Conservation (phyloP, 1,284 basidiomycete species). For the Melampsora larici-populina region DNA sequence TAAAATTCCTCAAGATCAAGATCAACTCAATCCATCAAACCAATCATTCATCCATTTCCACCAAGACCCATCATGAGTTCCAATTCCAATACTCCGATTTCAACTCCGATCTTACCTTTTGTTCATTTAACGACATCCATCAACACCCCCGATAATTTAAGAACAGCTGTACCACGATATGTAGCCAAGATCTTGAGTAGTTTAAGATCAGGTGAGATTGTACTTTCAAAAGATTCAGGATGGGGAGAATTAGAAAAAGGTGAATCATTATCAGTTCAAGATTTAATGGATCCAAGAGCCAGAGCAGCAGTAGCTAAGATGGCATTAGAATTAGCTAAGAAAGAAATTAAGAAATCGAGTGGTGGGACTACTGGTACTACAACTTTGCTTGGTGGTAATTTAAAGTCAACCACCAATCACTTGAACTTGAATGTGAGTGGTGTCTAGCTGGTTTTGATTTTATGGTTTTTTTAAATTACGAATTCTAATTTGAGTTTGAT, state of each 20-base stretch:
- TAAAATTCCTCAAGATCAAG: too few relatives aligned
- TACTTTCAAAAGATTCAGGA: conserved; percentile 4
- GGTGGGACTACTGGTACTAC: too few relatives aligned
- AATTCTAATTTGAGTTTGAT: too few relatives aligned
- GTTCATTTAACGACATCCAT: background rate
- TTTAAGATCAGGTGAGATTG: background rate
- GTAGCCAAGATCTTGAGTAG: background rate
- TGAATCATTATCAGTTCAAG: background rate
- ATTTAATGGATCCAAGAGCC: conserved; percentile 4
- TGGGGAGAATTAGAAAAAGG: background rate
- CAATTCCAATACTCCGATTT: background rate
- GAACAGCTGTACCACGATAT: conserved; percentile 1
- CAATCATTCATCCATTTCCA: too few relatives aligned
- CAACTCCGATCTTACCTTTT: background rate
- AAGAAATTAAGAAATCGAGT: background rate
- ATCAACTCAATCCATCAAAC: too few relatives aligned
- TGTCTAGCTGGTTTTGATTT: too few relatives aligned
- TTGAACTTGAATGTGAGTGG: background rate
- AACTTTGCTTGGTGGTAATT: background rate
- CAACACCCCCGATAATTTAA: background rate
- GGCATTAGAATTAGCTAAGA: background rate
- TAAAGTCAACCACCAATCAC: too few relatives aligned
- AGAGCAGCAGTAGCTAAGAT: conserved; percentile 2
- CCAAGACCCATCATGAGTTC: background rate
- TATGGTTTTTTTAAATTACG: background rate